Percentiles rank a stretch among this genome's conserved stretches.
These are phyloP conservation scores for Glaciozyma antarctica DNA, from an alignment of 768 basidiomycete genomes.

Conservation along the genomic window DNA sequence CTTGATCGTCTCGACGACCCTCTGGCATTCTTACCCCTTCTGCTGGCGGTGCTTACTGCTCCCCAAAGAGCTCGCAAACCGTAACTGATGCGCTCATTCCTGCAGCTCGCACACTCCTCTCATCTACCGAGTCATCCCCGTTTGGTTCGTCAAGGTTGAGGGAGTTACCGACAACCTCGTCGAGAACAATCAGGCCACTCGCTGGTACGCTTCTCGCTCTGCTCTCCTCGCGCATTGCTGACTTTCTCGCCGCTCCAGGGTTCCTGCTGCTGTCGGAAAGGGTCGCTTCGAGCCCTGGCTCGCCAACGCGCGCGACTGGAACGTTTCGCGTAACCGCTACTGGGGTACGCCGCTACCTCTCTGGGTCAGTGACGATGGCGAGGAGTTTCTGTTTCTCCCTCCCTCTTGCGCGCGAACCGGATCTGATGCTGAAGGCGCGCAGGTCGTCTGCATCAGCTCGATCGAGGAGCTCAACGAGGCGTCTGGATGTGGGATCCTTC, in stretches of 20 bases:
- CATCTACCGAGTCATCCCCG: slow-evolving; percentile 89
- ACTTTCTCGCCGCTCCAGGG: slow-evolving; percentile 49
- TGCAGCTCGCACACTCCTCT: slow-evolving; percentile 83
- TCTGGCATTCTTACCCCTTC: slow-evolving; percentile 89
- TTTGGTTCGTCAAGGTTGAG: slow-evolving; percentile 88
- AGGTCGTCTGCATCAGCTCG: slow-evolving; percentile 65
- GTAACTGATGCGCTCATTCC: background rate
- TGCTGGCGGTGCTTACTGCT: slow-evolving; percentile 43
- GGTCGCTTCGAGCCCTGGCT: slow-evolving; percentile 95
- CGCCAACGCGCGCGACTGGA: slow-evolving; percentile 98
- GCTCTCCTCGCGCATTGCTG: background rate
- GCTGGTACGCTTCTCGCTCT: slow-evolving; percentile 53
- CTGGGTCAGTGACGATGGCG: slow-evolving; percentile 85
- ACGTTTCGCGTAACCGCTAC: slow-evolving; percentile 94
- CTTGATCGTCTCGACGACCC: slow-evolving; percentile 72
- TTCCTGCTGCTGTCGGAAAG: slow-evolving; percentile 82
- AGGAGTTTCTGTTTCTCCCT: slow-evolving; percentile 56
- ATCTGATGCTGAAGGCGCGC: background rate
- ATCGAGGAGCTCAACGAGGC: slow-evolving; percentile 75
- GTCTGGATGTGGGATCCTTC: slow-evolving; percentile 73
- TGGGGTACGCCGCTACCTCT: slow-evolving; percentile 98
- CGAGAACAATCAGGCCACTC: slow-evolving; percentile 75
- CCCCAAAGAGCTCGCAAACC: background rate
- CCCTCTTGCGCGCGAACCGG: background rate
- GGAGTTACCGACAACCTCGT: slow-evolving; percentile 78